Percentiles rank a stretch among this genome's conserved stretches.
phyloP scores from a whole-genome alignment of 345 rosid genomes.

The Gossypium anomalum region DNA sequence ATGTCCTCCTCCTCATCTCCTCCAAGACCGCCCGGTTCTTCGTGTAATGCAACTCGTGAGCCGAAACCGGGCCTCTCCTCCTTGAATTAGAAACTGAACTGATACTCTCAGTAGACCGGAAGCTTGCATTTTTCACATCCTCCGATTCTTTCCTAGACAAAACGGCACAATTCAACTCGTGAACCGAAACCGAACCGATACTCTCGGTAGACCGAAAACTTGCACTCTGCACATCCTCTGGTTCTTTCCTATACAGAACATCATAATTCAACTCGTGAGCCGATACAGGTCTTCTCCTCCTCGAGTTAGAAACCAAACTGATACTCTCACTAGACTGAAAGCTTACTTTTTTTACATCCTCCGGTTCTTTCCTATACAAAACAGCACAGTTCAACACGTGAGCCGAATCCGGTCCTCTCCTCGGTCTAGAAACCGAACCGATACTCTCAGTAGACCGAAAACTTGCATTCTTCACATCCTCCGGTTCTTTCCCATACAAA shows the following conservation, averaged over 20 bases:
- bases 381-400: conserved; percentile 53
- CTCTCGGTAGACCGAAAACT: conserved; percentile 75
- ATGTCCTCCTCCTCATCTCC: conserved; percentile 82
- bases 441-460: conserved; percentile 63
- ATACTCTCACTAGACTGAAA: conserved; percentile 63
- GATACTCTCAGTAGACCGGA: conserved; percentile 61
- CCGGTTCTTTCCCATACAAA: conserved; percentile 43
- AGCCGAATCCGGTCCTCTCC: conserved; percentile 49
- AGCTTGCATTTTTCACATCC: conserved; percentile 50
- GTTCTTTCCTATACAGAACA: conserved; percentile 40
- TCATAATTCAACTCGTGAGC: conserved; percentile 63
- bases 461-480: conserved; percentile 48
- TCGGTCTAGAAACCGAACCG: conserved; percentile 36
- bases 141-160: conserved; percentile 46
- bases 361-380: conserved; percentile 42
- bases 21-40: conserved; percentile 77
- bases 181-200: conserved; percentile 54
- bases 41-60: conserved; percentile 87
- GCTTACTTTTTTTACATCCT: conserved; percentile 48
- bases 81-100: conserved; percentile 46
- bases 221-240: conserved; percentile 42
- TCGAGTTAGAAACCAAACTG: conserved; percentile 42
- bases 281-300: conserved; percentile 43
- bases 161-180: conserved; percentile 47
- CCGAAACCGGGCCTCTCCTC: conserved; percentile 45